Evolutionary conservation across 2,329 filamentous ascomycete genomes (phyloP), one percentile per base, ranked within the genome.

Genomic region (Cadophora malorum): DNA sequence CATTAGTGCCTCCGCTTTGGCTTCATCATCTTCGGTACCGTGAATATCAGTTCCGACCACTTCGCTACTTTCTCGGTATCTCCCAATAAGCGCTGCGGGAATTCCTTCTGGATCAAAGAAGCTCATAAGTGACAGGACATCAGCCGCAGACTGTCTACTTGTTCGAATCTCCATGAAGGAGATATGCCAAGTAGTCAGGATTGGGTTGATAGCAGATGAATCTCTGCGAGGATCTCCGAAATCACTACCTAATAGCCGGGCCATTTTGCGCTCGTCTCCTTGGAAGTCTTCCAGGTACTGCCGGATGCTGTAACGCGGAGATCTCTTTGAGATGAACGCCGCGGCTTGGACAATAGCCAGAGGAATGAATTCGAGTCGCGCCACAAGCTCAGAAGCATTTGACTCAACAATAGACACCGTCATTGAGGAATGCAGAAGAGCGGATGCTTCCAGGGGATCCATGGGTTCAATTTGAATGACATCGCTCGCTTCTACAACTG

Each of bases 61-160:
- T 4, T 35, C 33, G 0, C 78, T 68, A 21, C 69, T 68, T 19
- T 68, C 45, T 0, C 69, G 71, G 4, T 14, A 67, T 14, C 56
- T 35, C 66, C 50, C 67, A 35, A 47, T 4, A 4, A 47, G 45
- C 1, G 45, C 3, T 4, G 4, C 4, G 1, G 45, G 45, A 21
- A 47, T 47, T 4, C 45, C 10, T 21, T 47, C 16, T n/a, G 16
- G 45, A 8, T 21, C 19, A 2, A 47, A n/a, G 2, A 47, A n/a
- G 45, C 45, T 47, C 45, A 47, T 47, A 3, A 21, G 4, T 1
- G 19, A 47, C 19, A 47, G 19, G 4, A 47, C 2, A 4, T 21
- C 19, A 6, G 45, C 45, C 5, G 45, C 45, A 4, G 4, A 6
- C 4, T 4, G 45, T 7, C 19, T 47, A 7, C 4, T 5, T 4